These are phyloP conservation scores for Ceraceosorus guamensis DNA, from an alignment of 1,284 basidiomycete species.

Conservation along the genomic window DNA sequence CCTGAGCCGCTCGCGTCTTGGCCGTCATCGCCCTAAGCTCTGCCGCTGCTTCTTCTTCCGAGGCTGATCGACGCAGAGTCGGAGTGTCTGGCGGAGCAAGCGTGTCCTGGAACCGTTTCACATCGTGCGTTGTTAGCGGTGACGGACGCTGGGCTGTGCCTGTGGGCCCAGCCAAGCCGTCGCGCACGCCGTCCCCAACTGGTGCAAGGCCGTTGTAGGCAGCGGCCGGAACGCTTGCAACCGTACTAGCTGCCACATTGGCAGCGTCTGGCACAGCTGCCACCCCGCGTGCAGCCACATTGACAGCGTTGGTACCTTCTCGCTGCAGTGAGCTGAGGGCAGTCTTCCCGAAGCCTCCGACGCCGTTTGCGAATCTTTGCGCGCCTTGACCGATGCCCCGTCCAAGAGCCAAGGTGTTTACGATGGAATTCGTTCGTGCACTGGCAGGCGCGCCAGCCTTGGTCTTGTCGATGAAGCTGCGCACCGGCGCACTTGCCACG, in stretches of 20 bases:
- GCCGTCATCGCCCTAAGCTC: not conserved
- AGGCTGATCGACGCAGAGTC: not conserved
- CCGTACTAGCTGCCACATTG: not conserved
- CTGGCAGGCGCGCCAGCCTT: conserved; percentile 26
- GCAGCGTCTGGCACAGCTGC: not conserved
- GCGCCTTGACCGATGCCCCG: conserved; percentile 13
- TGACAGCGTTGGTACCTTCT: no score
- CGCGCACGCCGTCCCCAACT: no score
- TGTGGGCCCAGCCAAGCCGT: no score
- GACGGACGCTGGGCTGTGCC: no score
- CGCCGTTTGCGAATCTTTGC: conserved; percentile 31
- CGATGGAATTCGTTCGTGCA: conserved; percentile 12
- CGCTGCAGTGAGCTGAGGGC: conserved; percentile 23
- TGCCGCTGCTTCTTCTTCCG: not conserved
- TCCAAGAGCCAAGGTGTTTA: conserved; percentile 11
- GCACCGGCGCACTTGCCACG: conserved; percentile 16
- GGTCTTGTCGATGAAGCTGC: conserved; percentile 37
- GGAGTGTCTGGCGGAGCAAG: not conserved
- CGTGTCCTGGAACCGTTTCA: no score
- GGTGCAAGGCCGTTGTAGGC: not conserved
- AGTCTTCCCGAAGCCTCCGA: conserved; percentile 34
- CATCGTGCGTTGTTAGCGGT: no score
- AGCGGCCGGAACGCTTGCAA: not conserved
- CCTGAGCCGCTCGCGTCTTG: not conserved
- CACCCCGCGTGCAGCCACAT: not conserved